Conservation (phyloP, 202 grass and related monocot genomes). For the Zoysia matrella region DNA sequence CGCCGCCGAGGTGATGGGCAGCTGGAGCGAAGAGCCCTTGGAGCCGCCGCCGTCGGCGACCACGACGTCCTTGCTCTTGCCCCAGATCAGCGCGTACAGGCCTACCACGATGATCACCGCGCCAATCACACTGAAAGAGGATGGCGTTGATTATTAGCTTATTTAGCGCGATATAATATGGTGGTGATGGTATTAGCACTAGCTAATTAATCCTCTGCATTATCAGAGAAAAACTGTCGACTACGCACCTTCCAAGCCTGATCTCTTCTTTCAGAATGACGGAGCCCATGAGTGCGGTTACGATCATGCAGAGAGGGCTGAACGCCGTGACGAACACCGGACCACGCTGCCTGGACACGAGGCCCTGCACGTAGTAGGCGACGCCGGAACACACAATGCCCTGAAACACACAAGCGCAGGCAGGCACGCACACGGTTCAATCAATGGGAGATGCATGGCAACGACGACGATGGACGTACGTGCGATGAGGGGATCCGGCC, state of each 20-base stretch:
- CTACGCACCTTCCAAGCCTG: slow-evolving; percentile 70
- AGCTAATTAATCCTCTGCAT: not conserved
- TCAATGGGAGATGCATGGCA: not conserved
- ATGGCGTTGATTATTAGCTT: not conserved
- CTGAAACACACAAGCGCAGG: slow-evolving; percentile 27
- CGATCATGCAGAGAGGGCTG: slow-evolving; percentile 97
- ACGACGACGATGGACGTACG: not conserved
- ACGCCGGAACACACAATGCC: slow-evolving; percentile 89
- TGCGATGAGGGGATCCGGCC: not conserved
- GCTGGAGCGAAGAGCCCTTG: slow-evolving; percentile 37
- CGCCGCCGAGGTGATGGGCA: slow-evolving; percentile 48
- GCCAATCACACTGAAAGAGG: slow-evolving; percentile 65
- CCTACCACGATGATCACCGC: slow-evolving; percentile 78
- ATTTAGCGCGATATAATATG: not conserved
- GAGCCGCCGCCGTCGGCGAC: slow-evolving; percentile 35
- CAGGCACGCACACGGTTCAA: not conserved
- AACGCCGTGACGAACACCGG: slow-evolving; percentile 97
- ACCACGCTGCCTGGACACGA: slow-evolving; percentile 77
- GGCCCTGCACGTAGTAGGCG: slow-evolving; percentile 83
- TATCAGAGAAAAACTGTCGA: not conserved
- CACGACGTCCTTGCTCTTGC: slow-evolving; percentile 66
- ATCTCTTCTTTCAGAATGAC: slow-evolving; percentile 86
- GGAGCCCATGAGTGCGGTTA: slow-evolving; percentile 75
- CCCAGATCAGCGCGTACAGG: slow-evolving; percentile 85
- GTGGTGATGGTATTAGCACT: not conserved